These are phyloP conservation scores for Petunia hybrid DNA, from an alignment of 305 asterid genomes.

Conservation along the genomic window DNA sequence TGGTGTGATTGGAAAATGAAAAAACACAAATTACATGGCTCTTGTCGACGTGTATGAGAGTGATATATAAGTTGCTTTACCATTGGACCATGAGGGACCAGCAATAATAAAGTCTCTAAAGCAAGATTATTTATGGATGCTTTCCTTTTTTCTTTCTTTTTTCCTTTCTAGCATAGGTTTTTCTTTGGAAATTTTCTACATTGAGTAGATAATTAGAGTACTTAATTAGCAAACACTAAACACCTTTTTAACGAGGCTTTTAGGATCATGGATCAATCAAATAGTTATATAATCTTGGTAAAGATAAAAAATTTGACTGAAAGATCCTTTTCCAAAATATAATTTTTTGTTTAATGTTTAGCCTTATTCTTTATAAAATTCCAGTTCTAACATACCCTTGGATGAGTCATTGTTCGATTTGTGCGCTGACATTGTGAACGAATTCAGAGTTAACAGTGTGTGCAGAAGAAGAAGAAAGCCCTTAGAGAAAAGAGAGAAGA, in stretches of 20 bases:
- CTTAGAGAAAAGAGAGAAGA: no score
- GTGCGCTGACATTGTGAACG: no score
- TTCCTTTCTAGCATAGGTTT: neutral
- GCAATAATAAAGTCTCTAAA: conserved; percentile 23
- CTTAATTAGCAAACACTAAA: conserved; percentile 10
- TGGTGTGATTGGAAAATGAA: conserved; percentile 1
- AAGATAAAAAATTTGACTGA: neutral
- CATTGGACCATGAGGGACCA: conserved; percentile 27
- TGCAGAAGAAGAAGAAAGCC: no score
- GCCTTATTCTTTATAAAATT: neutral
- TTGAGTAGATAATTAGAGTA: neutral
- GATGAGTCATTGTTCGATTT: no score
- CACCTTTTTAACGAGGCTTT: neutral
- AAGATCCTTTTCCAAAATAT: neutral
- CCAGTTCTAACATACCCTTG: neutral
- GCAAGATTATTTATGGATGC: conserved; percentile 8
- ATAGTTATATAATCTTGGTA: neutral
- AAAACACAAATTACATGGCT: neutral
- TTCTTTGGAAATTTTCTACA: neutral
- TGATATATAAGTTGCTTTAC: conserved; percentile 21
- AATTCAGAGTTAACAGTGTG: no score
- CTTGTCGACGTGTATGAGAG: neutral
- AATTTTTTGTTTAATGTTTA: neutral
- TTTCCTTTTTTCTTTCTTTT: neutral
- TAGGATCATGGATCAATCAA: conserved; percentile 5